phyloP scores from a whole-genome alignment of 192 early-diverging fungal genomes.

The Backusella circina region DNA sequence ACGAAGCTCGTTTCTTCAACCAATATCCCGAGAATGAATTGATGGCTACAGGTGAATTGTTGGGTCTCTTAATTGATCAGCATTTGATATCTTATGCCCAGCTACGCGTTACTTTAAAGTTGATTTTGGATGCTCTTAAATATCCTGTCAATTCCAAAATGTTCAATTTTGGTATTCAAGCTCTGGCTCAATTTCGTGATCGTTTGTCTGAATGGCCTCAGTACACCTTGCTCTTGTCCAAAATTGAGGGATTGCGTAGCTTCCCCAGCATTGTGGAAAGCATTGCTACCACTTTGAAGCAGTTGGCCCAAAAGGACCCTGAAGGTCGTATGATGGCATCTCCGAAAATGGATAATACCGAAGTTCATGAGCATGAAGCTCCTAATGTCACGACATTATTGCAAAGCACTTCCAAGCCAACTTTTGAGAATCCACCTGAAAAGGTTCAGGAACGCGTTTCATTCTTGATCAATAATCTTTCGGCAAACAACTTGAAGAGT shows the following conservation, averaged over 20 bases:
- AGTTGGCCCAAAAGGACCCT: slow-evolving; percentile 8
- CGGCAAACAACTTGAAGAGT: slow-evolving; percentile 73
- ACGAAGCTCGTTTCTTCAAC: slow-evolving; percentile 91
- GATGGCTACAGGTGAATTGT: slow-evolving; percentile 79
- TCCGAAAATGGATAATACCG: background rate
- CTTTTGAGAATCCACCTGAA: slow-evolving; percentile 15
- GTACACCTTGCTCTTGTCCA: slow-evolving; percentile 75
- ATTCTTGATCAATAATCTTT: slow-evolving; percentile 97
- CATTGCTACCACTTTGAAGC: slow-evolving; percentile 7
- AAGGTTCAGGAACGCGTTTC: slow-evolving; percentile 81
- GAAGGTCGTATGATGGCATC: background rate
- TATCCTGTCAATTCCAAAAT: slow-evolving; percentile 72
- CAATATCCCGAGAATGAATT: slow-evolving; percentile 94
- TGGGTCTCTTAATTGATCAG: slow-evolving; percentile 85
- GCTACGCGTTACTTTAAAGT: slow-evolving; percentile 80
- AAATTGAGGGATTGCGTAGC: slow-evolving; percentile 57
- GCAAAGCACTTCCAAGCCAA: background rate
- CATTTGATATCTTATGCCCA: slow-evolving; percentile 75
- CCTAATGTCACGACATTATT: slow-evolving; percentile 6
- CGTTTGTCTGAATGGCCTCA: slow-evolving; percentile 89
- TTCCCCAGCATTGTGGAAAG: slow-evolving; percentile 1
- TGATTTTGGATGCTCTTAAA: slow-evolving; percentile 82
- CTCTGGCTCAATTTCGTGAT: slow-evolving; percentile 75
- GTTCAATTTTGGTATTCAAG: slow-evolving; percentile 89
- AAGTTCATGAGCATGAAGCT: background rate